Percentiles rank a stretch among this genome's conserved stretches.
phyloP scores from a whole-genome alignment of 2,329 filamentous ascomycete genomes.

The Fusarium chaquense region DNA sequence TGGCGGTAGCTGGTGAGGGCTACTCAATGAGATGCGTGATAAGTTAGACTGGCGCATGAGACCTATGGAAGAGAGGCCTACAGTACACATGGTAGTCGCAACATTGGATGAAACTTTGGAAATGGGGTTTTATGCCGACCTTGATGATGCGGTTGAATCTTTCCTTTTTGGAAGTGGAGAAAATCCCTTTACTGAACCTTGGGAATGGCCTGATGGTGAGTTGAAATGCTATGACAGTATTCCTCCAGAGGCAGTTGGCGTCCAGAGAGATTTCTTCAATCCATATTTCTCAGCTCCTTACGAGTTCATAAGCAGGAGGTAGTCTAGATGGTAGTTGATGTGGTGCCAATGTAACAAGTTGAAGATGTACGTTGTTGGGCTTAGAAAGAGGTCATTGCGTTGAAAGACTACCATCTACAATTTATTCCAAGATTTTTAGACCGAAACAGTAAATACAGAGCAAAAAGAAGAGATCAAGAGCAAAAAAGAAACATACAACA shows the following conservation, averaged over 20 bases:
- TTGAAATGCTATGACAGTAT: accelerated
- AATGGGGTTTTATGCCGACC: neutral
- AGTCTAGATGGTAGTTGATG: neutral
- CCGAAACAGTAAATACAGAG: neutral
- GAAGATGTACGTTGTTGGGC: no score
- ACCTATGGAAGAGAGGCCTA: neutral
- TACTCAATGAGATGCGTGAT: neutral
- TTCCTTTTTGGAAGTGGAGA: neutral
- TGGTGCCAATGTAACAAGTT: no score
- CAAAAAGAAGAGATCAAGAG: neutral
- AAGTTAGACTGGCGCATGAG: slow-evolving; percentile 2
- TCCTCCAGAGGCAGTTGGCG: neutral
- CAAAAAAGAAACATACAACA: no score
- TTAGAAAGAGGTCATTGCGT: no score
- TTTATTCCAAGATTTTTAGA: no score
- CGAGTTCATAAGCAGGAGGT: neutral
- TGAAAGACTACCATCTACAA: no score
- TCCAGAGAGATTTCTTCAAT: neutral
- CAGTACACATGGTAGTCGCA: accelerated
- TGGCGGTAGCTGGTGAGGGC: accelerated
- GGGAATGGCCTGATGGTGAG: neutral
- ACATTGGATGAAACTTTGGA: neutral
- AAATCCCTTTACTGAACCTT: neutral
- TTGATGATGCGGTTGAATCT: neutral
- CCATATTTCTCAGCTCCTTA: neutral